Conservation (phyloP, 2,329 filamentous ascomycete genomes). For the Clarireedia hainanense region DNA sequence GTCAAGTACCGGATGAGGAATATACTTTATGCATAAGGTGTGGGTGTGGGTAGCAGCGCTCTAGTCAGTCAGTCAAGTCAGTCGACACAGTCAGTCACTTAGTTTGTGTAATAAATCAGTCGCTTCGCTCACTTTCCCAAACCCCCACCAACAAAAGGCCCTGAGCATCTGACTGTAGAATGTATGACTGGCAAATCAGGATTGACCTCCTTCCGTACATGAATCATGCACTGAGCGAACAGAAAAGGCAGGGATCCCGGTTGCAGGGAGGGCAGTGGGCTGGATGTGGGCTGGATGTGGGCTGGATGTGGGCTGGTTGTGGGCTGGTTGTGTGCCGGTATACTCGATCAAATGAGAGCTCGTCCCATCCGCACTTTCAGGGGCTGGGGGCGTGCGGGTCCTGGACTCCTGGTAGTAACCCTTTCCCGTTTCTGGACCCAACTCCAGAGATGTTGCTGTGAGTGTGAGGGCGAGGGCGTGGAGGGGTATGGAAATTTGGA, state of each 20-base stretch:
- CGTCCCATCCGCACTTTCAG: background rate
- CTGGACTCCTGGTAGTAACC: background rate
- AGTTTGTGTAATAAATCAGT: no score
- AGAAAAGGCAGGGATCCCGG: background rate
- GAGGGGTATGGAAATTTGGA: background rate
- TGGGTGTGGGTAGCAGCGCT: background rate
- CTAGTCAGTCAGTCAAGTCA: background rate
- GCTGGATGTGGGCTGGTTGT: background rate
- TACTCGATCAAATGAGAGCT: slow-evolving; percentile 1
- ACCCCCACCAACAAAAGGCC: background rate
- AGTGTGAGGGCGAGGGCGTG: background rate
- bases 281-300: background rate
- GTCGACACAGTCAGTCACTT: background rate
- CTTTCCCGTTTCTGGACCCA: background rate
- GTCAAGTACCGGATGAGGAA: background rate
- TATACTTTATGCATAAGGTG: background rate
- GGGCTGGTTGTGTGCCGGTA: background rate
- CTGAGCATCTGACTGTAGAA: background rate
- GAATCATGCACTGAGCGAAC: no score
- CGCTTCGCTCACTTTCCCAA: no score
- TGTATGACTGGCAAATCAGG: slow-evolving; percentile 2
- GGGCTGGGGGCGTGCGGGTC: background rate
- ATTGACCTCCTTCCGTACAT: background rate
- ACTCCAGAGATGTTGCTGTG: background rate
- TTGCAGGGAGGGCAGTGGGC: no score